Percentiles rank a stretch among this genome's conserved stretches.
phyloP scores from a whole-genome alignment of 2,329 filamentous ascomycete genomes.

The Sodiomyces alkalinus region DNA sequence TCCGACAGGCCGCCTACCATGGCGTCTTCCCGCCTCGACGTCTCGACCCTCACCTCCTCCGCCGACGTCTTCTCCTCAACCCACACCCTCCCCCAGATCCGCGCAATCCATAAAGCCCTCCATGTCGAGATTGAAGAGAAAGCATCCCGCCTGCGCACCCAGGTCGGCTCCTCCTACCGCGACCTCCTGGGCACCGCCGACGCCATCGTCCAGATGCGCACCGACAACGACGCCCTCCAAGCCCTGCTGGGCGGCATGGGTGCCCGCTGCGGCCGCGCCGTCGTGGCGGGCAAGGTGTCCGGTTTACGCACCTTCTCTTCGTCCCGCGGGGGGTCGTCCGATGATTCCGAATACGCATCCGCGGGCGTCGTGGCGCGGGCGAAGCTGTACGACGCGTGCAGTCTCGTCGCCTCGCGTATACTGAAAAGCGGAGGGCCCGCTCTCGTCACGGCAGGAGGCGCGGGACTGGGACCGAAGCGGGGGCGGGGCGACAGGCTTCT shows the following conservation, averaged over 20 bases:
- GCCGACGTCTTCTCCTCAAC: slow-evolving; percentile 38
- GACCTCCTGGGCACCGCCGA: slow-evolving; percentile 85
- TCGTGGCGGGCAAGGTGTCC: slow-evolving; percentile 49
- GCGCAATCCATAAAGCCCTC: slow-evolving; percentile 44
- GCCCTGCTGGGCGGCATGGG: slow-evolving; percentile 57
- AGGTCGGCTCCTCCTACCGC: slow-evolving; percentile 60
- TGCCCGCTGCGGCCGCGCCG: slow-evolving; percentile 56
- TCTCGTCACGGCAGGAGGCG: slow-evolving; percentile 1
- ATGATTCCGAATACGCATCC: slow-evolving; percentile 11
- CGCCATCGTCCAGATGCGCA: slow-evolving; percentile 81
- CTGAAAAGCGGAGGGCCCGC: slow-evolving; percentile 23
- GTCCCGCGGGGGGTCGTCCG: slow-evolving; percentile 9
- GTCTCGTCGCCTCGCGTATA: slow-evolving; percentile 30
- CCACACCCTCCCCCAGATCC: slow-evolving; percentile 47
- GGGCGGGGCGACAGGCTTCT: slow-evolving; percentile 35
- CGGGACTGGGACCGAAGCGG: slow-evolving; percentile 12
- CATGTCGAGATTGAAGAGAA: slow-evolving; percentile 47
- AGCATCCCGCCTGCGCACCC: slow-evolving; percentile 43
- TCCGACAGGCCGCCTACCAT: slow-evolving; percentile 15
- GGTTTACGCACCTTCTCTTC: slow-evolving; percentile 35
- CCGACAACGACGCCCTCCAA: slow-evolving; percentile 62
- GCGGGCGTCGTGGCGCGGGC: slow-evolving; percentile 23
- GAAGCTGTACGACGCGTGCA: slow-evolving; percentile 36
- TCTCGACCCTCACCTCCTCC: slow-evolving; percentile 31
- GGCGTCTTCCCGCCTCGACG: slow-evolving; percentile 25